Evolutionary conservation across 306 rosid genomes (phyloP).

Genomic region (Acacia crassicarpa): DNA sequence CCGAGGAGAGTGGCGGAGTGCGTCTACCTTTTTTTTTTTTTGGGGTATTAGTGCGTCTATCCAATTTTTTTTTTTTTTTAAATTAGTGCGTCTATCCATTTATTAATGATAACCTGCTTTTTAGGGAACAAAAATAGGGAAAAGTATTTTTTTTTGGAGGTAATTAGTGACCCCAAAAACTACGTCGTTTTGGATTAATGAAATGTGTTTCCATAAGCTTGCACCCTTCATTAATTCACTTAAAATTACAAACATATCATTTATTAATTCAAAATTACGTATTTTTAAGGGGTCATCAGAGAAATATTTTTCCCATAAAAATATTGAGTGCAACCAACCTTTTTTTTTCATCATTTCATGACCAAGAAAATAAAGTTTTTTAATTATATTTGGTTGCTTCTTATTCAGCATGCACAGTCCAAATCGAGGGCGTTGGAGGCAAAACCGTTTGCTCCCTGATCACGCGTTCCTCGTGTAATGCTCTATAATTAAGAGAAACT

Average conservation of each 20-base stretch:
- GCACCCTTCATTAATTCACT: no score
- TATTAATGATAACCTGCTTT: background rate
- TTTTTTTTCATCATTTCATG: background rate
- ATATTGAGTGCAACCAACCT: background rate
- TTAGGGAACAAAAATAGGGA: background rate
- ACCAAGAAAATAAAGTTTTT: background rate
- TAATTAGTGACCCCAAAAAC: no score
- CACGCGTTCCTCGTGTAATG: background rate
- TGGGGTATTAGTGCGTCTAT: no score
- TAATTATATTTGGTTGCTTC: conserved; percentile 35
- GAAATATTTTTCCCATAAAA: background rate
- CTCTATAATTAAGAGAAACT: background rate
- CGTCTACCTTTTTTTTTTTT: no score
- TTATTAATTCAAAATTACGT: no score
- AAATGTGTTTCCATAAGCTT: no score
- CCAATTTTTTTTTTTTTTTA: no score
- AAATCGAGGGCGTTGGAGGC: background rate
- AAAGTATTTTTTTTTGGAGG: no score
- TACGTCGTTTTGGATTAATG: no score
- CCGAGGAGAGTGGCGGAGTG: background rate
- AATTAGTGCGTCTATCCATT: background rate
- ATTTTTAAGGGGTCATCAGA: no score
- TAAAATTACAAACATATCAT: no score
- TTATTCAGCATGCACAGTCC: conserved; percentile 45
- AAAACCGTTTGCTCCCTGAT: background rate